Evolutionary conservation across 345 rosid genomes (phyloP).

Genomic region (Isatis tinctoria): DNA sequence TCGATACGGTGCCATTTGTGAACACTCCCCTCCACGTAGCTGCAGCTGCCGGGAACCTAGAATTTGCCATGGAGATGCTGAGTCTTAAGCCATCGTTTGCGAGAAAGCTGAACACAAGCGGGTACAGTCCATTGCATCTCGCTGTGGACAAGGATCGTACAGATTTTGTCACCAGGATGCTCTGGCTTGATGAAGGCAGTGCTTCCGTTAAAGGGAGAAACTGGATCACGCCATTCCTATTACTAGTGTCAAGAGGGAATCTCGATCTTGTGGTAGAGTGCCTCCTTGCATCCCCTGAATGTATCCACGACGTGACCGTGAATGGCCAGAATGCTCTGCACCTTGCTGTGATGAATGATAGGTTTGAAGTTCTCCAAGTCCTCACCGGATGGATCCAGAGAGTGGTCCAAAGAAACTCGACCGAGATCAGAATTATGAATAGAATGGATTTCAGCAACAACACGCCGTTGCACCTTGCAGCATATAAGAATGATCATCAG

Average conservation of each 20-base stretch:
- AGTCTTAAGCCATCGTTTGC: constrained; percentile 38
- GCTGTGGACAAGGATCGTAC: constrained; percentile 20
- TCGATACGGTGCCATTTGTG: constrained; percentile 29
- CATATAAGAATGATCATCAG: constrained; percentile 17
- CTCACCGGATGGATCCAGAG: constrained; percentile 20
- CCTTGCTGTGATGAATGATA: constrained; percentile 20
- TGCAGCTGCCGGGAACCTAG: constrained; percentile 18
- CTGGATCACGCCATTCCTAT: constrained; percentile 22
- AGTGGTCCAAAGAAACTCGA: neutral
- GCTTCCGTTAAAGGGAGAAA: constrained; percentile 13
- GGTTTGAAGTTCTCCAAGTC: constrained; percentile 25
- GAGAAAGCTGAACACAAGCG: constrained; percentile 27
- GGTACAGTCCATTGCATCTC: constrained; percentile 35
- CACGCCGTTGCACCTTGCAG: constrained; percentile 32
- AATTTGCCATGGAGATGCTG: constrained; percentile 26
- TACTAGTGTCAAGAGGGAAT: constrained; percentile 1
- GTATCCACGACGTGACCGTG: constrained; percentile 13
- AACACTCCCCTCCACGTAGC: constrained; percentile 39
- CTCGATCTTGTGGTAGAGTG: constrained; percentile 1
- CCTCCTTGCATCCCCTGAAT: neutral
- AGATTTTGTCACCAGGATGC: neutral
- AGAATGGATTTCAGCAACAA: neutral
- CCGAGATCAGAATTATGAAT: neutral
- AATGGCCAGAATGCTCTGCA: constrained; percentile 9
- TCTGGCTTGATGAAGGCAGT: neutral